Conservation (phyloP, 768 basidiomycete genomes). For the Suillus alpinus region DNA sequence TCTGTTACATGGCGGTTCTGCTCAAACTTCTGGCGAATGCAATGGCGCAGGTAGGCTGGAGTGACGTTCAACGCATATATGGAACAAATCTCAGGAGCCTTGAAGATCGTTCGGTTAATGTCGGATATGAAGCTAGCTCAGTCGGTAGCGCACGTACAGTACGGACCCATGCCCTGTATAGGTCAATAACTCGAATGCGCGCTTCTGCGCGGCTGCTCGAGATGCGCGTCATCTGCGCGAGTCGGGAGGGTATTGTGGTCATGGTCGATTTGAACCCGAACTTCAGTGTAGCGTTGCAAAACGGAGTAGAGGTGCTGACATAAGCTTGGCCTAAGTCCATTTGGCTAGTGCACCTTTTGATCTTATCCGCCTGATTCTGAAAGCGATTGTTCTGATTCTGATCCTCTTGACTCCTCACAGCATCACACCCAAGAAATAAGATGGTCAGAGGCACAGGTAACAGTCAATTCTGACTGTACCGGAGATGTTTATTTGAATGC, state of each 20-base stretch:
- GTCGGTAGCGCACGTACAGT: constrained; percentile 54
- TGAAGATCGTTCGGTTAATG: constrained; percentile 6
- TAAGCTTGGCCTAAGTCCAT: constrained; percentile 10
- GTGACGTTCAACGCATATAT: constrained; percentile 83
- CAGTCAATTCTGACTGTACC: not conserved
- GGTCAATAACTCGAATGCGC: constrained; percentile 61
- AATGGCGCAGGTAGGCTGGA: constrained; percentile 72
- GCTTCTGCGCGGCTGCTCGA: constrained; percentile 60
- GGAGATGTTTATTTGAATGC: too few relatives aligned
- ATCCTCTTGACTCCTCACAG: not conserved
- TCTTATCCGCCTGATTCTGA: constrained; percentile 16
- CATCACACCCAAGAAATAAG: constrained; percentile 1
- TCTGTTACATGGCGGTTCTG: constrained; percentile 81
- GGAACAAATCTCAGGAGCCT: constrained; percentile 90
- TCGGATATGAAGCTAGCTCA: constrained; percentile 6
- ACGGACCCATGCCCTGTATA: constrained; percentile 95
- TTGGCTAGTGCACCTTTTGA: constrained; percentile 5
- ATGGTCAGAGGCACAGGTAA: constrained; percentile 34
- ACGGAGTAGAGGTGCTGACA: constrained; percentile 9
- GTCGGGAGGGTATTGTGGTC: constrained; percentile 87
- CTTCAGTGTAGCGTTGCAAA: not conserved
- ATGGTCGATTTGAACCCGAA: constrained; percentile 31
- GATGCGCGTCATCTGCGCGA: constrained; percentile 67
- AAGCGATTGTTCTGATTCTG: not conserved
- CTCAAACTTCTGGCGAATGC: constrained; percentile 86